Percentiles rank a stretch among this genome's conserved stretches.
These are phyloP conservation scores for Erigeron canadensis DNA, from an alignment of 129 eudicot species.

Conservation along the genomic window DNA sequence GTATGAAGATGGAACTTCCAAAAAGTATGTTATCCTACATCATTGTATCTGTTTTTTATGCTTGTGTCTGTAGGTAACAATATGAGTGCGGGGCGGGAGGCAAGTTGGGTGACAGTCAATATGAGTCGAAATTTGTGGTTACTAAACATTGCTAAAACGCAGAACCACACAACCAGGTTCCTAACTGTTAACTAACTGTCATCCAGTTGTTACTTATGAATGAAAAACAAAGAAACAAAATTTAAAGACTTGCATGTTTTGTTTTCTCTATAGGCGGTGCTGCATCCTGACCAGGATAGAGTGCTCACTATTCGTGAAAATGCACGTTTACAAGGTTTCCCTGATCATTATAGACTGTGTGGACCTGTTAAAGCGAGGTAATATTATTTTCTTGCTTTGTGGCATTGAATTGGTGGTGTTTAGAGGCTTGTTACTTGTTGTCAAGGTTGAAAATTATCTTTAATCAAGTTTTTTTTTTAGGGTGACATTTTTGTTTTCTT, in stretches of 20 bases:
- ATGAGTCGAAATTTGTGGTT: no score
- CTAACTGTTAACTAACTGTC: no score
- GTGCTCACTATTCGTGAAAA: constrained; percentile 66
- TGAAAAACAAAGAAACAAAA: not conserved
- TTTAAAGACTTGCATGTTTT: not conserved
- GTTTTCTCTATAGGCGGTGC: constrained; percentile 30
- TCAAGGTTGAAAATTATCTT: not conserved
- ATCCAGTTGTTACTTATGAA: not conserved
- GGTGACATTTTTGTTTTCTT: no score
- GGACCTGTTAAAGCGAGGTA: constrained; percentile 71
- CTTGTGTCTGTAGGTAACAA: not conserved
- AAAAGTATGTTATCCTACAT: constrained; percentile 36
- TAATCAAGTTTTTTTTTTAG: no score
- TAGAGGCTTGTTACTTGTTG: not conserved
- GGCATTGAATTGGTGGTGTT: no score
- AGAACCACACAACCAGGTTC: constrained; percentile 74
- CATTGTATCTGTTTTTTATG: not conserved
- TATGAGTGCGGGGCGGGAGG: no score
- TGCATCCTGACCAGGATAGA: constrained; percentile 58
- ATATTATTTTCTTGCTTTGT: not conserved
- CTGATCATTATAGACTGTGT: constrained; percentile 61
- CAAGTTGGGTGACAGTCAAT: no score
- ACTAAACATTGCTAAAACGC: no score
- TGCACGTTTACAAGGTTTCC: constrained; percentile 75
- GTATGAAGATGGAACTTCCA: constrained; percentile 47